Base-by-base conservation (phyloP, 768 basidiomycete species). In the Psilocybe azurescens region DNA sequence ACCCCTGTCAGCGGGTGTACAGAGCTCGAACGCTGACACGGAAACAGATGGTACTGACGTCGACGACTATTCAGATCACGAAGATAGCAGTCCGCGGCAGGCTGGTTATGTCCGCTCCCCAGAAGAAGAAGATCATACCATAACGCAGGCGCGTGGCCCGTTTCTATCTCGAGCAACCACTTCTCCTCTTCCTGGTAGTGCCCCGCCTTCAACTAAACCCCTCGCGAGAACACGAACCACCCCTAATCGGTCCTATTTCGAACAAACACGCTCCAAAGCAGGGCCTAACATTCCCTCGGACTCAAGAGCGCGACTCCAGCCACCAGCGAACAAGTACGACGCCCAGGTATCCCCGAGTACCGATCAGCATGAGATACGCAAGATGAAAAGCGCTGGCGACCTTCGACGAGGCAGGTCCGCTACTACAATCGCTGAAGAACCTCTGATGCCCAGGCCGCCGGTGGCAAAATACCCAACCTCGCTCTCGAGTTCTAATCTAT, bases 301-400 rank as follows among this genome's bases (percentile, higher is more conserved):
- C 46, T 36, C 62, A 32, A 69, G 32, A 57, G 67, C 58, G 39
- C 65, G 62, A 39, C 62, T 56, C 47, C 71, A 66, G 53, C 69
- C 63, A 39, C 59, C 65, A 59, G 61, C 63, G 58, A 36, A 69
- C 61, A 59, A 67, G 59, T 72, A 72, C 30, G 79, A 82, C 53
- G 83, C 28, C 1, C 33, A 49, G 24, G 10, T 11, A 18, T 58
- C 47, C 0, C n/a, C 46, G 18, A 58, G 38, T 20, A 78, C 54
- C 73, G 65, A 61, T 5, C 86, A 88, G 64, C 86, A 77, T 53
- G 89, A 93, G 70, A 72, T 92, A 48, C 86, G 91, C 62, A 89
- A 86, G 72, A 93, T 94, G 92, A 93, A 92, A 77, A 93, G 92
- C 73, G 92, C 92, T 20, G 92, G 91, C 39, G 92, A 93, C 73